Evolutionary conservation across 2,329 filamentous ascomycete species (phyloP), one percentile per base, ranked within the genome.

Genomic region (Xylaria sp.): DNA sequence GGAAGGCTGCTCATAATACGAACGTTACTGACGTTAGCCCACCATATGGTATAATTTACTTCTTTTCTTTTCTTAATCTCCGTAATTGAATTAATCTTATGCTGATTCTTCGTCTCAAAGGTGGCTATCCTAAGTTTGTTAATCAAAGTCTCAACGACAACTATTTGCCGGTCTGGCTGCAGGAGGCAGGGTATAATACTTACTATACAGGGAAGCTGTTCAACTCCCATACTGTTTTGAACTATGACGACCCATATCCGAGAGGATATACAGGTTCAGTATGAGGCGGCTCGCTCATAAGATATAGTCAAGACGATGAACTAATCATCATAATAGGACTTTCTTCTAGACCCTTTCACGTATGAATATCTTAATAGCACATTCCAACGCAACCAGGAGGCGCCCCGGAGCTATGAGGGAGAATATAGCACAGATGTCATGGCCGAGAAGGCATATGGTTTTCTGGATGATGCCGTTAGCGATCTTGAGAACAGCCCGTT

Each of bases 291-390:
- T 8, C 37, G 15, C 12, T 37, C 59, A 21, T 49, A 49, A 47
- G 50, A 43, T 49, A 45, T 4, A n/a, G 21, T 2, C 11, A 14
- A 43, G 25, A 49, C 37, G 15, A 52, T 7, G n/a, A 2, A 19
- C 52, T 60, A 28, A 61, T 50, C 2, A n/a, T 14, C 23, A 47
- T 17, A 35, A 31, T 51, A 74, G 74, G 72, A 72, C 66, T 82
- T 89, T 66, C 77, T 90, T 1, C 77, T 90, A 1, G 88, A 91
- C 64, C 88, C 89, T 0, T 84, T 82, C 66, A 92, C 89, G 0
- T 92, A 92, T 69, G 79, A 84, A 28, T 92, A 91, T 70, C 80
- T 87, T 25, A 90, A 91, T 70, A 79, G 85, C 1, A 87, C 83
- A 4, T 89, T 87, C 71, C 84, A 88, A 63, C 80, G 85, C 9